Evolutionary conservation across 1,139 yeast genomes (phyloP).

Genomic region (Zygoascus meyerae): DNA sequence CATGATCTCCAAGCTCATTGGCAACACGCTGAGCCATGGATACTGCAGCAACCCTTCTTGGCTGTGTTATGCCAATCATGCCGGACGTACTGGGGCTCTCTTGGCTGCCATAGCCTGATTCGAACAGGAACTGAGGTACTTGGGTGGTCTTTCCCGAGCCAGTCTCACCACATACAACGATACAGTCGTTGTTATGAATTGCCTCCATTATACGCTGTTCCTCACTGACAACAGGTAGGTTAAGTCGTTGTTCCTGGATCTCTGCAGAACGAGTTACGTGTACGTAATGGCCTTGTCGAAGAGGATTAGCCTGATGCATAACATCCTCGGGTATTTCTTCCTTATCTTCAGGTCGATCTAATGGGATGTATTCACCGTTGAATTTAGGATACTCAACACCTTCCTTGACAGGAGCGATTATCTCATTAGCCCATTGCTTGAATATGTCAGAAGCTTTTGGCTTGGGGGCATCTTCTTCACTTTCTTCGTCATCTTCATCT

Average conservation of each 20-base stretch:
- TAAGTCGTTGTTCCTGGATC: constrained; percentile 60
- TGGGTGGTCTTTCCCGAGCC: constrained; percentile 99
- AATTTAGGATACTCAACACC: constrained; percentile 29
- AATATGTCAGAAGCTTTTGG: constrained; percentile 42
- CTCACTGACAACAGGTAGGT: constrained; percentile 83
- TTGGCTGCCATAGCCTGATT: constrained; percentile 75
- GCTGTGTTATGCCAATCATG: constrained; percentile 94
- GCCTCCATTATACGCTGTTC: constrained; percentile 97
- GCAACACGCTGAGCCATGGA: constrained; percentile 92
- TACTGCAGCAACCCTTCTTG: constrained; percentile 97
- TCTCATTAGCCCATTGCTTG: constrained; percentile 47
- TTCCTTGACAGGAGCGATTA: constrained; percentile 20
- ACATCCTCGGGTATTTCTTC: constrained; percentile 43
- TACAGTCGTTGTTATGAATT: constrained; percentile 83
- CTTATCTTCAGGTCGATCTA: constrained; percentile 33
- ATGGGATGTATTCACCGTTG: constrained; percentile 30
- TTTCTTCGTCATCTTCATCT: constrained; percentile 18
- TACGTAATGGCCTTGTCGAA: constrained; percentile 65
- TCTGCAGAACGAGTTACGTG: constrained; percentile 58
- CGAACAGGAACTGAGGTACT: constrained; percentile 87
- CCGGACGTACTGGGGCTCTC: constrained; percentile 66
- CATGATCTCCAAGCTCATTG: constrained; percentile 75
- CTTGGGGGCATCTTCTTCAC: constrained; percentile 20
- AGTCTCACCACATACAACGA: constrained; percentile 93
- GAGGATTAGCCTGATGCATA: constrained; percentile 44